These are phyloP conservation scores for Hyaloscypha variabilis DNA, from an alignment of 495 filamentous ascomycete genomes.

Conservation along the genomic window DNA sequence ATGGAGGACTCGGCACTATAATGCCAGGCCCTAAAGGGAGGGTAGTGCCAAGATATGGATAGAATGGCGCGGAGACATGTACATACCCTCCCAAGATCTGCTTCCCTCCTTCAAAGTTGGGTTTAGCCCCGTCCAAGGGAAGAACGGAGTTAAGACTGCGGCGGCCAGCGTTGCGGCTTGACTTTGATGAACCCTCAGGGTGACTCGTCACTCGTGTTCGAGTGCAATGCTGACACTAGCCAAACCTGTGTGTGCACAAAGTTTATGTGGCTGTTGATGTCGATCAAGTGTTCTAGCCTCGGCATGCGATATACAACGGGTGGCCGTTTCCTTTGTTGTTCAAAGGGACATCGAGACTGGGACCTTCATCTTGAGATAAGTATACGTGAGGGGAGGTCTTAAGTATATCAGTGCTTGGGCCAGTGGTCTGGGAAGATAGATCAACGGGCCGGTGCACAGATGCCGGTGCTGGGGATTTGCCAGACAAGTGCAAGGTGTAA, in stretches of 20 bases:
- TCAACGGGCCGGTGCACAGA: constrained; percentile 27
- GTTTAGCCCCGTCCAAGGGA: constrained; percentile 17
- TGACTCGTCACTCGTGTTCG: not conserved
- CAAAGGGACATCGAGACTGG: not conserved
- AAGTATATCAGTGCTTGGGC: constrained; percentile 17
- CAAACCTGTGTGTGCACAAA: not conserved
- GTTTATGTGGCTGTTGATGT: constrained; percentile 2
- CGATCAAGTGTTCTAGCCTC: constrained; percentile 4
- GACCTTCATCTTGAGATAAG: constrained; percentile 1
- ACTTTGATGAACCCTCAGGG: not conserved
- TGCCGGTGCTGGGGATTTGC: constrained; percentile 24
- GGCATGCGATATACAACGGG: not conserved
- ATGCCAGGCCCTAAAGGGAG: not conserved
- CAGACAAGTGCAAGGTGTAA: constrained; percentile 7
- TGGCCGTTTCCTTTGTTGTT: not conserved
- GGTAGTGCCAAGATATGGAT: not conserved
- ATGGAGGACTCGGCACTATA: not conserved
- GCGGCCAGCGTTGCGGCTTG: constrained; percentile 26
- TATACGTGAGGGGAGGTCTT: not conserved
- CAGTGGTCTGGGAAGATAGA: constrained; percentile 12
- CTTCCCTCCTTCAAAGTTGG: constrained; percentile 10
- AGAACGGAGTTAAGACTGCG: constrained; percentile 16
- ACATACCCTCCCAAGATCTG: constrained; percentile 23
- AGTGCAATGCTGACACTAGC: not conserved
- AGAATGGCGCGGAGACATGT: constrained; percentile 1